A percentile compares a stretch with the other conserved stretches of the same genome.
Conservation (phyloP, 2,329 filamentous ascomycete species). For the Blumeriella jaapii region DNA sequence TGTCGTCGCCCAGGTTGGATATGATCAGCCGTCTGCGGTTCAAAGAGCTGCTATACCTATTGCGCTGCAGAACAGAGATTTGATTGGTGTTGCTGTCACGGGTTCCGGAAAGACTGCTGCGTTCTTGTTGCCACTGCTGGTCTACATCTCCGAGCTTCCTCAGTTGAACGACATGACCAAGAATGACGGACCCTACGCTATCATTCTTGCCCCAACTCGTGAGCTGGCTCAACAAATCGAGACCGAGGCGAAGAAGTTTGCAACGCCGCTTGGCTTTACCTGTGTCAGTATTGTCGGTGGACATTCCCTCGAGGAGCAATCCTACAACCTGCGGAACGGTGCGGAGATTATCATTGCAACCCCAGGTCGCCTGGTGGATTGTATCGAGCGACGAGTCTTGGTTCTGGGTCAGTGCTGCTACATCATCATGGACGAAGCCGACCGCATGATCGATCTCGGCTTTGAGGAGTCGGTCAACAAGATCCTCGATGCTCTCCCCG, state of each 20-base stretch:
- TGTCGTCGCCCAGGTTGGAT: conserved; percentile 75
- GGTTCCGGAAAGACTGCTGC: conserved; percentile 98
- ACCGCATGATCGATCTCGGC: conserved; percentile 96
- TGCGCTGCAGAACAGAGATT: conserved; percentile 78
- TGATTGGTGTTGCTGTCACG: conserved; percentile 97
- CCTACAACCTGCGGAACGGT: conserved; percentile 78
- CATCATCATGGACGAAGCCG: conserved; percentile 98
- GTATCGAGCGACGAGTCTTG: conserved; percentile 82
- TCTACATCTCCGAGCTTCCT: conserved; percentile 87
- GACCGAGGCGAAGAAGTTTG: conserved; percentile 85
- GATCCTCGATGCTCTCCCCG: conserved; percentile 87
- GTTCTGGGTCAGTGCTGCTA: conserved; percentile 96
- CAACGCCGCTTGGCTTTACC: conserved; percentile 78
- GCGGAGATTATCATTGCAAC: conserved; percentile 99
- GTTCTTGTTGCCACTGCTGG: conserved; percentile 81
- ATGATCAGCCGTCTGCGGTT: conserved; percentile 82
- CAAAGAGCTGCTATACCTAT: conserved; percentile 94
- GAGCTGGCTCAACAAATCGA: conserved; percentile 98
- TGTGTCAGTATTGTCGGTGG: conserved; percentile 98
- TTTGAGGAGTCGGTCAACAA: conserved; percentile 98
- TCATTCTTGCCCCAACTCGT: conserved; percentile 91
- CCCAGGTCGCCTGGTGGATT: conserved; percentile 91
- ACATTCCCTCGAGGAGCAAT: conserved; percentile 88
- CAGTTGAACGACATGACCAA: conserved; percentile 75
- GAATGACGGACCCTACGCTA: conserved; percentile 93